These are phyloP conservation scores for Sporothrix inflata DNA, from an alignment of 2,329 filamentous ascomycete genomes.

Conservation along the genomic window DNA sequence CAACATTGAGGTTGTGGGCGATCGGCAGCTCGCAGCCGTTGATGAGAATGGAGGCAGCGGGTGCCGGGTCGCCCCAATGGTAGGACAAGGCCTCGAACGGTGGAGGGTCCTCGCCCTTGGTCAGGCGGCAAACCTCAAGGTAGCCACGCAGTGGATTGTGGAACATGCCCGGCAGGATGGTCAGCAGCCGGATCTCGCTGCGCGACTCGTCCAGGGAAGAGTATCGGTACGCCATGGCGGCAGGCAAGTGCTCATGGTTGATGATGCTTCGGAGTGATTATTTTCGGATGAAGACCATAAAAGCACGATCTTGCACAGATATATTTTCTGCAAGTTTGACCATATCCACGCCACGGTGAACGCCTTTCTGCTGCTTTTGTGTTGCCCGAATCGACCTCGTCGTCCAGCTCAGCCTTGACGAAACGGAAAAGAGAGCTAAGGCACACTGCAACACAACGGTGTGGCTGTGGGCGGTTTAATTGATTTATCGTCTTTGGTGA, in stretches of 20 bases:
- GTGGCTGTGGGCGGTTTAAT: neutral
- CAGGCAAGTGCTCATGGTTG: neutral
- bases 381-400: too few relatives aligned
- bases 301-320: too few relatives aligned
- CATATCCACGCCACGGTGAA: too few relatives aligned
- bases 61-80: neutral
- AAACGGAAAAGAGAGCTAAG: neutral
- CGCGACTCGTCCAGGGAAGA: neutral
- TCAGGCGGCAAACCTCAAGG: neutral
- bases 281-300: neutral
- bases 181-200: neutral
- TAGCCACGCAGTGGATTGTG: neutral
- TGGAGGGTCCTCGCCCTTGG: neutral
- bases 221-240: neutral
- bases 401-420: neutral
- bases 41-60: neutral
- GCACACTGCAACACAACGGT: neutral
- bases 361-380: too few relatives aligned
- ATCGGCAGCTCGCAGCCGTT: neutral
- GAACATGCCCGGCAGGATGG: neutral
- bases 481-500: neutral
- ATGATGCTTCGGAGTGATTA: neutral
- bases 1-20: neutral
- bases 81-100: neutral
- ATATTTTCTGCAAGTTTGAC: too few relatives aligned